These are phyloP conservation scores for Rhinocladiella similis DNA, from an alignment of 2,329 filamentous ascomycete genomes.

Conservation along the genomic window DNA sequence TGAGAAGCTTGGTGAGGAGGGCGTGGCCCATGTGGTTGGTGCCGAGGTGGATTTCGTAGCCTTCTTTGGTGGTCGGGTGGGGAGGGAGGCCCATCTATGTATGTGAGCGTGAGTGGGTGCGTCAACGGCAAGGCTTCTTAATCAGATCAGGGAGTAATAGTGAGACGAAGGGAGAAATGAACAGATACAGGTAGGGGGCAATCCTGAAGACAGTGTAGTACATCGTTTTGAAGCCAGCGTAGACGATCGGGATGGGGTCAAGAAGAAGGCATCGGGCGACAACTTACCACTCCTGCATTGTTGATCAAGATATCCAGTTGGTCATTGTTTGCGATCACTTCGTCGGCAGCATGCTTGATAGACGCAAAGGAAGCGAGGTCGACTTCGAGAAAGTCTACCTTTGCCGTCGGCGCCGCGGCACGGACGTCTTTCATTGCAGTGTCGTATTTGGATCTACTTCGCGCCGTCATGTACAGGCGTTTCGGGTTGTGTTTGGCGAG, in stretches of 20 bases:
- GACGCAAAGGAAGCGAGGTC: slow-evolving; percentile 32
- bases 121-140: no score
- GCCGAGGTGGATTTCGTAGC: slow-evolving; percentile 53
- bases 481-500: slow-evolving; percentile 44
- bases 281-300: slow-evolving; percentile 43
- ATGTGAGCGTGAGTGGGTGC: no score
- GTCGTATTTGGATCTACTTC: slow-evolving; percentile 37
- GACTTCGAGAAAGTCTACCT: slow-evolving; percentile 39
- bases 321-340: slow-evolving; percentile 35
- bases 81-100: slow-evolving; percentile 39
- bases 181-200: no score
- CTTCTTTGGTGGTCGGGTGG: slow-evolving; percentile 43
- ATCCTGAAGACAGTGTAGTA: no score
- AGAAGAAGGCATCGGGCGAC: no score
- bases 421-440: slow-evolving; percentile 40
- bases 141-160: no score
- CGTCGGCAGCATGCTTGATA: slow-evolving; percentile 38
- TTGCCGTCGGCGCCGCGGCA: slow-evolving; percentile 26
- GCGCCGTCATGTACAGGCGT: slow-evolving; percentile 40
- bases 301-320: slow-evolving; percentile 49
- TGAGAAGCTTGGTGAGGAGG: slow-evolving; percentile 43
- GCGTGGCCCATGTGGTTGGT: slow-evolving; percentile 54
- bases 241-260: no score
- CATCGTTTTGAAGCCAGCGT: no score
- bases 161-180: no score